A percentile compares a stretch with the other conserved stretches of the same genome.
These are phyloP conservation scores for Mucor plumbeus DNA, from an alignment of 371 early-diverging fungal genomes.

Conservation along the genomic window DNA sequence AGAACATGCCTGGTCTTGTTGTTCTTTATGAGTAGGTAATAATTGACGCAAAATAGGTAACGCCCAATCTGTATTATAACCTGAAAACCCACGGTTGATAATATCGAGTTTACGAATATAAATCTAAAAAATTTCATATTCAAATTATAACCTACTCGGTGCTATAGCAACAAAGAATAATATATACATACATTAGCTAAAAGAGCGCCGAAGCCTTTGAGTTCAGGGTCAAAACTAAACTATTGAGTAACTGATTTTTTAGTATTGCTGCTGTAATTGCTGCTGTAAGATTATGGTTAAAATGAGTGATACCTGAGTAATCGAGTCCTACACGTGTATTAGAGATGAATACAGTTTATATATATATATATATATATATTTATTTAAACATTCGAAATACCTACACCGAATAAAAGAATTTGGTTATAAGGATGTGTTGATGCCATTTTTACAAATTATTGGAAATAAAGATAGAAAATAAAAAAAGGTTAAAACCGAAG, in stretches of 20 bases:
- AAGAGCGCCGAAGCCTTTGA: constrained; percentile 72
- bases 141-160: too few species aligned
- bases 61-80: constrained; percentile 79
- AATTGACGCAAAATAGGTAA: constrained; percentile 62
- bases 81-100: constrained; percentile 81
- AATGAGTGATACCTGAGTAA: constrained; percentile 22
- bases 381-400: background rate
- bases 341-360: too few species aligned
- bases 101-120: constrained; percentile 81
- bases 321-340: constrained; percentile 19
- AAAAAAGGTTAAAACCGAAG: background rate
- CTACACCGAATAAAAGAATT: constrained; percentile 39
- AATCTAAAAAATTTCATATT: constrained; percentile 28
- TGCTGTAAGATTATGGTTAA: background rate
- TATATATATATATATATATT: background rate
- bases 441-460: background rate
- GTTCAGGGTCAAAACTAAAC: constrained; percentile 65
- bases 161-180: background rate
- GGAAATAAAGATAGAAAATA: background rate
- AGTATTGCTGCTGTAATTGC: background rate
- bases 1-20: constrained; percentile 34
- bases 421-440: constrained; percentile 32
- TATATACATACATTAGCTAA: constrained; percentile 56
- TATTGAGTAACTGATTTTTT: constrained; percentile 23
- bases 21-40: constrained; percentile 49